phyloP scores from a whole-genome alignment of 768 basidiomycete species.

The Mycena venus region DNA sequence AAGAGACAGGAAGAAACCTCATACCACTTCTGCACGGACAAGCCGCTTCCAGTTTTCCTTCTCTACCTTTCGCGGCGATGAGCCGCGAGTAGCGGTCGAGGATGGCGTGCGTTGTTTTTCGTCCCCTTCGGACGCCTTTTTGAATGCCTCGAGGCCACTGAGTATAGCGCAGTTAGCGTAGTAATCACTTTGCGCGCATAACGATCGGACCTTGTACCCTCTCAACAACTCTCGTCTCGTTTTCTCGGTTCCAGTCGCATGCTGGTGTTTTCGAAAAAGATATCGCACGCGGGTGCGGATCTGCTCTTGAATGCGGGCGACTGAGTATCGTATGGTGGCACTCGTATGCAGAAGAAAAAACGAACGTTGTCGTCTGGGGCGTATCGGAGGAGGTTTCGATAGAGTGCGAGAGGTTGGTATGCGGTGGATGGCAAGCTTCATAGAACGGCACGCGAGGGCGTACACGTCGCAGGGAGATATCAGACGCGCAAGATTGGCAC shows the following conservation, averaged over 20 bases:
- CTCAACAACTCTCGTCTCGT: conserved; percentile 61
- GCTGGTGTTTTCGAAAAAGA: conserved; percentile 66
- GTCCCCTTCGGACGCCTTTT: conserved; percentile 68
- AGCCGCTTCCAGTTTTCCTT: conserved; percentile 63
- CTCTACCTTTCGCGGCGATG: conserved; percentile 63
- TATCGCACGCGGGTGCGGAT: conserved; percentile 67
- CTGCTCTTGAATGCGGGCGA: conserved; percentile 51
- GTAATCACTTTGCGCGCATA: neutral
- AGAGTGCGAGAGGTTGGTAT: conserved; percentile 80
- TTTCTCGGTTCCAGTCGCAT: conserved; percentile 65
- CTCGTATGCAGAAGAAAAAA: neutral
- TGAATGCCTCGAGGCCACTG: conserved; percentile 76
- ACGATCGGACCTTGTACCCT: conserved; percentile 69
- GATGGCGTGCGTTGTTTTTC: conserved; percentile 54
- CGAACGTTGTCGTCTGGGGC: conserved; percentile 71
- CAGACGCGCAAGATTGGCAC: conserved; percentile 63
- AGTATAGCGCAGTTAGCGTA: neutral
- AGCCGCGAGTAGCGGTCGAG: conserved; percentile 71
- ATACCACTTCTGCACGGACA: conserved; percentile 65
- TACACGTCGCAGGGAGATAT: conserved; percentile 68
- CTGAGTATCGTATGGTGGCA: neutral
- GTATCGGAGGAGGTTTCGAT: conserved; percentile 73
- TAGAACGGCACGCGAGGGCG: conserved; percentile 77
- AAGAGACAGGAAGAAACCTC: conserved; percentile 29
- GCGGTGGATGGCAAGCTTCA: conserved; percentile 76